phyloP scores from a whole-genome alignment of 345 rosid genomes.

The Pugionium cornutum region DNA sequence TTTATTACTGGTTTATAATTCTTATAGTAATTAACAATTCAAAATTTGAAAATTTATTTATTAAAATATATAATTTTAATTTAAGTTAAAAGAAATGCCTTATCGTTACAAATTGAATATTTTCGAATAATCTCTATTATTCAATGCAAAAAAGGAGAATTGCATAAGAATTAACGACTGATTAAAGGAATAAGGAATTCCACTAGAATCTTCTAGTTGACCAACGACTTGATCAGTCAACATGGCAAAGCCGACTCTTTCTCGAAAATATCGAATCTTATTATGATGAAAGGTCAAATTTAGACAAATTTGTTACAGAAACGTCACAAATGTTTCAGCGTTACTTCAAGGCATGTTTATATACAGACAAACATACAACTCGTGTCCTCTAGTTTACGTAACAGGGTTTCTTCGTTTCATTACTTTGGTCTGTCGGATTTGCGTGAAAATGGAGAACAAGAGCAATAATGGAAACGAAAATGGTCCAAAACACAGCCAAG shows the following conservation, averaged over 20 bases:
- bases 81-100: too few relatives aligned
- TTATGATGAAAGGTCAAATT: conserved; percentile 14
- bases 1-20: too few relatives aligned
- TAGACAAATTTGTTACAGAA: neutral
- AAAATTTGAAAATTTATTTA: too few relatives aligned
- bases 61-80: too few relatives aligned
- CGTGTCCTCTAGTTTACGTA: neutral
- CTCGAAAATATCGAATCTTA: neutral
- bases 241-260: too few relatives aligned
- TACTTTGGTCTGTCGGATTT: neutral
- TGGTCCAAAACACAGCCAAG: conserved; percentile 63
- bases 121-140: too few relatives aligned
- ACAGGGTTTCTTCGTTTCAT: neutral
- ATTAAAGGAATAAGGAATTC: conserved; percentile 7
- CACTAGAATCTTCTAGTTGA: conserved; percentile 33
- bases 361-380: conserved; percentile 23
- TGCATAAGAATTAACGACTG: too few relatives aligned
- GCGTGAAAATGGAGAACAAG: conserved; percentile 34
- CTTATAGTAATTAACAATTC: too few relatives aligned
- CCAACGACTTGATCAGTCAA: conserved; percentile 21
- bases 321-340: conserved; percentile 27
- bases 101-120: too few relatives aligned
- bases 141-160: too few relatives aligned
- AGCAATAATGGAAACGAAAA: conserved; percentile 22
- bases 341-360: conserved; percentile 29